Conservation (phyloP, 768 basidiomycete genomes). For the Leucocoprinus sp. region DNA sequence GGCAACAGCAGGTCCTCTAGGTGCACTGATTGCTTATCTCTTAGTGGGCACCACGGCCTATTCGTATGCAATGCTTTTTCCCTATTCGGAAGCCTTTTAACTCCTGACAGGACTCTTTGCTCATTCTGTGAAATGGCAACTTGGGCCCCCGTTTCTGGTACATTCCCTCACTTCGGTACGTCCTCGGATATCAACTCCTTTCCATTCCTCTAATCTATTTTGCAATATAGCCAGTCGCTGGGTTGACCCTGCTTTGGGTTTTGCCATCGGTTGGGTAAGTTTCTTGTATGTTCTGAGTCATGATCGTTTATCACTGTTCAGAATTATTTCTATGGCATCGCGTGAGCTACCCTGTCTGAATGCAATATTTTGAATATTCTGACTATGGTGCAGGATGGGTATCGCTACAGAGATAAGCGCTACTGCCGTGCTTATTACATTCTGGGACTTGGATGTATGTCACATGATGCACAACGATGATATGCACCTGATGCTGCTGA, state of each 20-base stretch:
- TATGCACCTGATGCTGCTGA: background rate
- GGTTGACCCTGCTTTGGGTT: constrained; percentile 53
- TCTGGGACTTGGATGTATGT: constrained; percentile 59
- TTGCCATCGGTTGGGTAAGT: constrained; percentile 48
- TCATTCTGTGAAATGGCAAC: constrained; percentile 73
- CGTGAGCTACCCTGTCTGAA: constrained; percentile 24
- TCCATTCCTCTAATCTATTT: background rate
- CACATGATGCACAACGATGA: constrained; percentile 5
- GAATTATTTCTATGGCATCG: constrained; percentile 38
- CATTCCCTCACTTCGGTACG: constrained; percentile 65
- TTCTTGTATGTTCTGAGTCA: background rate
- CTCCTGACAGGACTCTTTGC: constrained; percentile 52
- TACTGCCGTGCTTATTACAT: constrained; percentile 57
- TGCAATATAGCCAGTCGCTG: constrained; percentile 36
- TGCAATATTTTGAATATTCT: background rate
- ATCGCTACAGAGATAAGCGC: constrained; percentile 72
- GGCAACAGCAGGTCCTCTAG: constrained; percentile 54
- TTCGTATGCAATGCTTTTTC: constrained; percentile 30
- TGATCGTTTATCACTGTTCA: constrained; percentile 12
- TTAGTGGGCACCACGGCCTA: constrained; percentile 62
- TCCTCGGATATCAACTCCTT: background rate
- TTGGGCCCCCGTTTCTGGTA: constrained; percentile 71
- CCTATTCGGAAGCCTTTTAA: background rate
- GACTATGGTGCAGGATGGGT: constrained; percentile 34
- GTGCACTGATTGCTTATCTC: constrained; percentile 56